Percentiles rank a stretch among this genome's conserved stretches.
phyloP scores from a whole-genome alignment of 495 filamentous ascomycete species.

The Alectoria sarmentosa region DNA sequence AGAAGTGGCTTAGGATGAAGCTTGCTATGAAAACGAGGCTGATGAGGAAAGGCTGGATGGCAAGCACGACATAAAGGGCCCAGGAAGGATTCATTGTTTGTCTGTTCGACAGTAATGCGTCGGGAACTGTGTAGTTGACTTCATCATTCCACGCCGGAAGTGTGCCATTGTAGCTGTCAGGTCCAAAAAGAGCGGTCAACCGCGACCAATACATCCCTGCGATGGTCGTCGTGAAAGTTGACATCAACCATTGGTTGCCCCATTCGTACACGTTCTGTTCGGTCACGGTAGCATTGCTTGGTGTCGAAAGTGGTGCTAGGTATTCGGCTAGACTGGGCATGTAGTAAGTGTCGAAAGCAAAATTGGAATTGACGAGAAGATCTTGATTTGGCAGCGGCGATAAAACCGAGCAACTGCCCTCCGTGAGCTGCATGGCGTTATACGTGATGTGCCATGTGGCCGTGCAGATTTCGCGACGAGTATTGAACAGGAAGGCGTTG shows the following conservation, averaged over 20 bases:
- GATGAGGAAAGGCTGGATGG: constrained; percentile 2
- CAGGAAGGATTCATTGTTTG: constrained; percentile 11
- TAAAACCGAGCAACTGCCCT: constrained; percentile 4
- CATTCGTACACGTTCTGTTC: neutral
- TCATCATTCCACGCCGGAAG: neutral
- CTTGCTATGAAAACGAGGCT: neutral
- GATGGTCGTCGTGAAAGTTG: constrained; percentile 4
- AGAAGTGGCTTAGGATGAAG: neutral
- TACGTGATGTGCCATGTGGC: constrained; percentile 13
- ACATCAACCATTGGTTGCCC: constrained; percentile 9
- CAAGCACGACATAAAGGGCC: constrained; percentile 3
- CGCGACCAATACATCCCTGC: constrained; percentile 17
- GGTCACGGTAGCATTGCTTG: neutral
- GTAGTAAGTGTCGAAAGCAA: neutral
- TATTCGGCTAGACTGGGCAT: constrained; percentile 11
- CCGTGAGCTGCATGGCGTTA: constrained; percentile 7
- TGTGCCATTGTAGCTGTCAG: neutral
- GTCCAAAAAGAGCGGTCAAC: neutral
- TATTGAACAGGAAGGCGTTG: constrained; percentile 9
- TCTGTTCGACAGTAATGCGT: neutral
- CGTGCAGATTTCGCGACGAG: constrained; percentile 8
- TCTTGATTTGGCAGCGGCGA: constrained; percentile 3
- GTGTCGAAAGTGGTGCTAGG: constrained; percentile 2
- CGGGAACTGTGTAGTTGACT: constrained; percentile 2
- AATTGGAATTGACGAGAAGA: constrained; percentile 8